Percentiles rank a stretch among this genome's conserved stretches.
phyloP scores from a whole-genome alignment of 176 grass and related monocot species.

The Oryza longistaminata region DNA sequence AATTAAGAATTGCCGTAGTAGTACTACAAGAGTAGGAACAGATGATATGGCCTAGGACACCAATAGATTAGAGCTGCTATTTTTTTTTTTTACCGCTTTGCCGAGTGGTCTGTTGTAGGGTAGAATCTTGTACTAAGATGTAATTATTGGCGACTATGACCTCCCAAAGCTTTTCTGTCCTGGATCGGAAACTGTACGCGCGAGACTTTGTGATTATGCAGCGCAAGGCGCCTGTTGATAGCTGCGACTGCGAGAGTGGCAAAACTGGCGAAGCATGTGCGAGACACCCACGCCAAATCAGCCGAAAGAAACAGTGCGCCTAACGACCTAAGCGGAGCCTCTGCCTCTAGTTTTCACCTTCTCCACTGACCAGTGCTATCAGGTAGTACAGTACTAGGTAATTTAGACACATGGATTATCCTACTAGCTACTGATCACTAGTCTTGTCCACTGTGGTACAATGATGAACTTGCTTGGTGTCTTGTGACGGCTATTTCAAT shows the following conservation, averaged over 20 bases:
- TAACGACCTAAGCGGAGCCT: neutral
- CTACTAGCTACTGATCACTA: neutral
- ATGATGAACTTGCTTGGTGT: neutral
- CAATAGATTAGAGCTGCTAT: neutral
- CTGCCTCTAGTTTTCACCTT: neutral
- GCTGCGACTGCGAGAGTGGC: no score
- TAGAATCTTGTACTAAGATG: neutral
- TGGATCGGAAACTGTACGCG: conserved; percentile 14
- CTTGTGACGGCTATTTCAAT: neutral
- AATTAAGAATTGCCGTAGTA: no score
- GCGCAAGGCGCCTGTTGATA: neutral
- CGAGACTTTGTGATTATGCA: conserved; percentile 12
- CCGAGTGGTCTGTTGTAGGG: neutral
- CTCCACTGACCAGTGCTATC: neutral
- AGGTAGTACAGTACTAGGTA: neutral
- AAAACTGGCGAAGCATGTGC: conserved; percentile 25
- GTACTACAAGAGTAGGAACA: no score
- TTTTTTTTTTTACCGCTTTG: neutral
- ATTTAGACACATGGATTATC: neutral
- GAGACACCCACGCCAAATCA: neutral
- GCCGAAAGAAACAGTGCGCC: conserved; percentile 34
- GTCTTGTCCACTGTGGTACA: neutral
- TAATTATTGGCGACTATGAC: conserved; percentile 36
- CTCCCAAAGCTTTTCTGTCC: neutral
- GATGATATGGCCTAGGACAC: no score